A percentile compares a stretch with the other conserved stretches of the same genome.
Evolutionary conservation across 2,329 filamentous ascomycete species (phyloP).

Genomic region (Colletotrichum abscissum): DNA sequence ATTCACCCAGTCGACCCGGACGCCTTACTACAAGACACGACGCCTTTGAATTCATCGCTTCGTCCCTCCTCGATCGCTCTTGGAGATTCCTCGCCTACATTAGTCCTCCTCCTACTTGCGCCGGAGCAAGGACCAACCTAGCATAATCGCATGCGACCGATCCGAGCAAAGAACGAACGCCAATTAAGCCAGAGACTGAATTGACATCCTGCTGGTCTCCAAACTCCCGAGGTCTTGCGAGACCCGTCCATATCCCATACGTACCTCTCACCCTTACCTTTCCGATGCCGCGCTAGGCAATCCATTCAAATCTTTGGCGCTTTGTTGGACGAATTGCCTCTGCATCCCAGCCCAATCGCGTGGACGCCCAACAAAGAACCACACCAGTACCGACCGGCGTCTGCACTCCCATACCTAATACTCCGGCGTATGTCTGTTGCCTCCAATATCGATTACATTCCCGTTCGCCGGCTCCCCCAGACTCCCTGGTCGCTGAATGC

Average conservation of each 20-base stretch:
- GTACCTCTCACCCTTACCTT: not conserved
- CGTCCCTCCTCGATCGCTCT: constrained; percentile 13
- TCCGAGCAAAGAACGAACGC: constrained; percentile 16
- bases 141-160: constrained; percentile 18
- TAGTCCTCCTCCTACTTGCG: constrained; percentile 6
- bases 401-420: not conserved
- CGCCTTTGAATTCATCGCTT: not conserved
- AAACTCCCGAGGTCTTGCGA: constrained; percentile 1
- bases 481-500: constrained; percentile 25
- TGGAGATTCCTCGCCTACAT: constrained; percentile 3
- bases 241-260: not conserved
- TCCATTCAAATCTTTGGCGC: not conserved
- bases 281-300: not conserved
- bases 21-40: not conserved
- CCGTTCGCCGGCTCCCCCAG: constrained; percentile 15
- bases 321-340: not conserved
- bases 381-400: constrained; percentile 23
- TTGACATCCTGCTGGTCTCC: constrained; percentile 21
- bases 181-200: constrained; percentile 18
- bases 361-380: constrained; percentile 15
- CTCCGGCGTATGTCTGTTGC: constrained; percentile 27
- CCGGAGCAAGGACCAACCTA: constrained; percentile 31
- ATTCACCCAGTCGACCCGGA: not conserved
- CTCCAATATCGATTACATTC: constrained; percentile 35
- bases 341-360: constrained; percentile 25